phyloP scores from a whole-genome alignment of 805 yeast genomes.

The Hanseniaspora jakobsenii region DNA sequence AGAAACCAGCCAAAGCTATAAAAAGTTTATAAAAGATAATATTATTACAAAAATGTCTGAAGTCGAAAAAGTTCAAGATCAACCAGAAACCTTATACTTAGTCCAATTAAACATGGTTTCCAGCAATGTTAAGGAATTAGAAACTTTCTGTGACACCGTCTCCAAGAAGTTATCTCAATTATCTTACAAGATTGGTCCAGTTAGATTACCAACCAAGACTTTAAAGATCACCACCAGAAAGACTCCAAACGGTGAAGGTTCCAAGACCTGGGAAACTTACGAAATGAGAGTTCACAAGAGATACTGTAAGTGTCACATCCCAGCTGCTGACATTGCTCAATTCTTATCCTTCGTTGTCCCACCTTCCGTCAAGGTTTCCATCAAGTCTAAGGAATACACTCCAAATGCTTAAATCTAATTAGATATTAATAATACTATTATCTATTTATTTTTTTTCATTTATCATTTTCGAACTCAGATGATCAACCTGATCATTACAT shows the following conservation, averaged over 20 bases:
- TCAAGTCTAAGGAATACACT: constrained; percentile 13
- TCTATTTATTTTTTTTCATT: background rate
- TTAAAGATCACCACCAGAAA: constrained; percentile 98
- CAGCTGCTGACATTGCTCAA: constrained; percentile 47
- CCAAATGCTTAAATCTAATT: constrained; percentile 1
- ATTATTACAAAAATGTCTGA: constrained; percentile 53
- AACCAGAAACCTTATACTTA: constrained; percentile 71
- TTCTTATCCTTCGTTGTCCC: constrained; percentile 13
- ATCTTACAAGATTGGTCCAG: constrained; percentile 88
- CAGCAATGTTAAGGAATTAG: constrained; percentile 96
- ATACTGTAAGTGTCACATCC: constrained; percentile 95
- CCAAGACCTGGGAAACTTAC: constrained; percentile 99
- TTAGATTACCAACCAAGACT: constrained; percentile 98
- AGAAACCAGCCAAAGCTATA: constrained; percentile 12
- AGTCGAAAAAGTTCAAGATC: constrained; percentile 65
- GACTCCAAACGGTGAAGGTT: constrained; percentile 99
- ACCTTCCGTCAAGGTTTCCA: constrained; percentile 15
- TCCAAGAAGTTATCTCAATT: constrained; percentile 44
- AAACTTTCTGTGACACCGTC: constrained; percentile 83
- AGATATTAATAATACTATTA: constrained; percentile 15
- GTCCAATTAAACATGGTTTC: constrained; percentile 98
- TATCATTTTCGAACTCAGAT: background rate
- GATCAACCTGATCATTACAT: too few species aligned
- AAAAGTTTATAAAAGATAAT: constrained; percentile 30
- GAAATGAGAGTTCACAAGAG: constrained; percentile 99